Percentiles rank a stretch among this genome's conserved stretches.
Evolutionary conservation across 371 early-diverging fungal genomes (phyloP).

Genomic region (Nematocida homosporus): DNA sequence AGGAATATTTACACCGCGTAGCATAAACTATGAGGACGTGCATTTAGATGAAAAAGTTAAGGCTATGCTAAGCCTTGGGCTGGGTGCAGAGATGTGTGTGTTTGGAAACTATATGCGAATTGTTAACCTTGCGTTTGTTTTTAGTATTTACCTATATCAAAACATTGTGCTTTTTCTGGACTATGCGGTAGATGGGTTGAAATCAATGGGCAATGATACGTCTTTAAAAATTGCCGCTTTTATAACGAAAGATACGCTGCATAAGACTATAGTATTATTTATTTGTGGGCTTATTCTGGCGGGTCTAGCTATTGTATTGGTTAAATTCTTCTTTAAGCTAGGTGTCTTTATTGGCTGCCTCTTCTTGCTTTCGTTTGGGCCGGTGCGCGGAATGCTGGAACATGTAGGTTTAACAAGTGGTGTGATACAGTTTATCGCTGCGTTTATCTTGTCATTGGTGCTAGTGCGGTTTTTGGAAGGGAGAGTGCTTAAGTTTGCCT

Average conservation of each 20-base stretch:
- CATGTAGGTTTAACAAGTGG: neutral
- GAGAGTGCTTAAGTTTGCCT: neutral
- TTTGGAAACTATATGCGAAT: neutral
- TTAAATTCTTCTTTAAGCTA: slow-evolving; percentile 6
- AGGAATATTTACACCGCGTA: too few relatives aligned
- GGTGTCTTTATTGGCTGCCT: slow-evolving; percentile 1
- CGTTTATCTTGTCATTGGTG: neutral
- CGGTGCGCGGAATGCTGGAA: neutral
- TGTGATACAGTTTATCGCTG: neutral
- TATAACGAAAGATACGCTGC: neutral
- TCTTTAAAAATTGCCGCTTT: neutral
- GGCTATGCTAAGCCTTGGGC: neutral
- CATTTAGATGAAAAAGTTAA: neutral
- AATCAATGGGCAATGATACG: neutral
- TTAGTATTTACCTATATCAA: neutral
- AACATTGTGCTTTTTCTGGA: neutral
- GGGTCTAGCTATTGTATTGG: neutral
- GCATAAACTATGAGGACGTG: neutral
- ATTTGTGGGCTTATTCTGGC: neutral
- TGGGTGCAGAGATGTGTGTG: slow-evolving; percentile 11
- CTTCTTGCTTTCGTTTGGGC: slow-evolving; percentile 7
- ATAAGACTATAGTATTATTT: neutral
- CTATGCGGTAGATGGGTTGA: neutral
- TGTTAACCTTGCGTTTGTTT: slow-evolving; percentile 10
- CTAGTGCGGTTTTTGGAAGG: slow-evolving; percentile 3